Evolutionary conservation across 2,329 filamentous ascomycete genomes (phyloP).

Genomic region (Epichloe scottii): DNA sequence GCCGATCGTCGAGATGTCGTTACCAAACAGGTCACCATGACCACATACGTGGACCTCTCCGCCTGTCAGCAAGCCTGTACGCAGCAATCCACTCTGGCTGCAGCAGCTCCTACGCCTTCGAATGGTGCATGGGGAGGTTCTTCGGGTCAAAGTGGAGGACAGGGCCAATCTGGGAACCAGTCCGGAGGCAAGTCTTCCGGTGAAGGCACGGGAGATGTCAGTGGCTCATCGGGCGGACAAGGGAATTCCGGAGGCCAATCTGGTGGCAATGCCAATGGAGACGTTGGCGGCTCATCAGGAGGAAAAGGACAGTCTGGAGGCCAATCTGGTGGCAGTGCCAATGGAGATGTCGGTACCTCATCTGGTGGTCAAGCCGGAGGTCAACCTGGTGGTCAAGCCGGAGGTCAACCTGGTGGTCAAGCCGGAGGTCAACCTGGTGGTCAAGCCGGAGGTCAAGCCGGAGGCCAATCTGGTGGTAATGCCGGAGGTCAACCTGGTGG

Average conservation of each 20-base stretch:
- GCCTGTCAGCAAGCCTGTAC: background rate
- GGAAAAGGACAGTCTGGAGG: too few species aligned
- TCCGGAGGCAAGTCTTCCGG: too few species aligned
- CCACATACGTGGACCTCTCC: background rate
- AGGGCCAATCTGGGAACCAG: background rate
- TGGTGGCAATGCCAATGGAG: too few species aligned
- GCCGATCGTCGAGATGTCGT: background rate
- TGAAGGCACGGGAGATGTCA: too few species aligned
- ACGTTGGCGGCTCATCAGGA: too few species aligned
- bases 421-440: rapidly evolving
- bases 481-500: background rate
- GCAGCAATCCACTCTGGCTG: background rate
- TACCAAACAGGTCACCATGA: background rate
- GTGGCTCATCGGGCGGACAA: too few species aligned
- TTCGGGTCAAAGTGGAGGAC: background rate
- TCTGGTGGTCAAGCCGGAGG: too few species aligned
- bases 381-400: too few species aligned
- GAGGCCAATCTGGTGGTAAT: background rate
- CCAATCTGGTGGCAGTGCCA: too few species aligned
- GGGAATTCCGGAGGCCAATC: too few species aligned
- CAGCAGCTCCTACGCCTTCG: background rate
- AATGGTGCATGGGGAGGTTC: background rate
- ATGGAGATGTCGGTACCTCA: too few species aligned
- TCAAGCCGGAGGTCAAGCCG: background rate
- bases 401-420: too few species aligned